Conservation (phyloP, 257 asterid species). For the Dorcoceras hygrometricum region DNA sequence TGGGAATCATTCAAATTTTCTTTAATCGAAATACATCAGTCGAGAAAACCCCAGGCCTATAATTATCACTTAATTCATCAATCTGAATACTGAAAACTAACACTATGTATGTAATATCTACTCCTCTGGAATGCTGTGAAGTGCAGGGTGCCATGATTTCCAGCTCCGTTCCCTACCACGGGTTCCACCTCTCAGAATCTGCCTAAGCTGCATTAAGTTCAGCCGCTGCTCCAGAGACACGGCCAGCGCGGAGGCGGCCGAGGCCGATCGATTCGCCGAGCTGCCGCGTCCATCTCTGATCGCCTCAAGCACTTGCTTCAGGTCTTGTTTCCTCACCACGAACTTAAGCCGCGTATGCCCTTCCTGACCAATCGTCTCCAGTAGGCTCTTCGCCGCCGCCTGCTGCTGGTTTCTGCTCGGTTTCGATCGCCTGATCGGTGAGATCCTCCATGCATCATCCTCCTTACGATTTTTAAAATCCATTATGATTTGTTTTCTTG, state of each 20-base stretch:
- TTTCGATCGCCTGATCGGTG: slow-evolving; percentile 26
- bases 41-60: too few species aligned
- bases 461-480: background rate
- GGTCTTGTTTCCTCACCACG: slow-evolving; percentile 52
- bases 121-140: slow-evolving; percentile 62
- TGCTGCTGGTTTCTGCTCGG: slow-evolving; percentile 39
- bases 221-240: slow-evolving; percentile 50
- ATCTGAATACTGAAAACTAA: too few species aligned
- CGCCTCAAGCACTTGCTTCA: slow-evolving; percentile 50
- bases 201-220: slow-evolving; percentile 44
- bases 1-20: too few species aligned
- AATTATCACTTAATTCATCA: too few species aligned
- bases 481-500: background rate
- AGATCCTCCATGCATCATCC: slow-evolving; percentile 31
- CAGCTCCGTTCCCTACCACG: slow-evolving; percentile 23
- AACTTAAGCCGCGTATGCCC: slow-evolving; percentile 43
- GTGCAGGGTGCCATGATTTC: slow-evolving; percentile 47
- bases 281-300: slow-evolving; percentile 31
- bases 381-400: slow-evolving; percentile 27
- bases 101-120: too few species aligned
- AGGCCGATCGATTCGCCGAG: slow-evolving; percentile 15
- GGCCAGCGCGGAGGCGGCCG: slow-evolving; percentile 20
- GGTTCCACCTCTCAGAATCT: slow-evolving; percentile 33
- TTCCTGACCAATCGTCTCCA: slow-evolving; percentile 37
- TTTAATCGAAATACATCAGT: too few species aligned